Base-by-base conservation (phyloP, 2,329 filamentous ascomycete species). In the Xylariaceae sp. region DNA sequence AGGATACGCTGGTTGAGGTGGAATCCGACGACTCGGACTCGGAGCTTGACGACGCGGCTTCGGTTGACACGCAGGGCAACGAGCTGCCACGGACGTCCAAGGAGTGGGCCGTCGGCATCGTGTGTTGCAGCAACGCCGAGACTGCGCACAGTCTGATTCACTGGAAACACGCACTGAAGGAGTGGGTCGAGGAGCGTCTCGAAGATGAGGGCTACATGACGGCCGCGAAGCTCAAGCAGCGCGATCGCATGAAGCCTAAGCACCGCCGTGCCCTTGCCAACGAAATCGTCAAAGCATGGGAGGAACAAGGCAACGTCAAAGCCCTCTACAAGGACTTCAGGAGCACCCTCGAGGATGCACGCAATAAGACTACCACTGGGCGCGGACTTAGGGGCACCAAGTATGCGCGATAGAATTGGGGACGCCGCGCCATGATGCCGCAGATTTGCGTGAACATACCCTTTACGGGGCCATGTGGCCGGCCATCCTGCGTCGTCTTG, bases 81-180 rank as follows among this genome's bases (percentile, higher is more conserved):
- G 25, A 37, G 9, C 52, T 60, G 19, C 50, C 52, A 13, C 47
- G 47, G 41, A 55, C 42, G 31, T 60, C 40, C 56, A 77, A 45
- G 17, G 37, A 50, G 24, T 68, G 62, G 61, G 36, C 40, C 22
- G 54, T 67, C 10, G 64, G 64, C 19, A 45, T 43, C 10, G 53
- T 58, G 10, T 68, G 64, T 52, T 54, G 57, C 45, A 61, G 61
- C 40, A 65, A 71, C 30, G 83, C 84, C 1, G 67, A 77, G 43
- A 79, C 79, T 24, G 80, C 82, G 0, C 84, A 90, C 50, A 71
- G 70, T 1, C 67, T 90, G 3, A 69, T 77, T 4, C 85, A 92
- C 58, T 89, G 85, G 85, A 80, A 80, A 36, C 75, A 73, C 39
- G 73, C 78, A 29, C 72, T 90, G n/a, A 80, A 83, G 50, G 70